Evolutionary conservation across 2,329 filamentous ascomycete genomes (phyloP).

Genomic region (Boeremia exigua): DNA sequence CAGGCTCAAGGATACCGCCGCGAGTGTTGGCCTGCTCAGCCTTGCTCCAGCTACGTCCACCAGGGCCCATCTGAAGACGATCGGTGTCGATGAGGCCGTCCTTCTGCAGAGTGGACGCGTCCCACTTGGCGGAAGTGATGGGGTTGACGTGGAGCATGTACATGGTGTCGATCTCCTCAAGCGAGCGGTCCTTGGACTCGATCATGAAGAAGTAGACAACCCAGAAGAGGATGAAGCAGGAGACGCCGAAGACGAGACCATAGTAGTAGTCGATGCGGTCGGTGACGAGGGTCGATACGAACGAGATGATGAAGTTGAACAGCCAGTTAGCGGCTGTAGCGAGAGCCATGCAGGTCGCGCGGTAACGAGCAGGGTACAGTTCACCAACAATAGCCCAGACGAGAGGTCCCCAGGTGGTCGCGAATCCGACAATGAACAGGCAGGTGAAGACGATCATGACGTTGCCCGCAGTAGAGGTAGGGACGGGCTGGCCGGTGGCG

Average conservation of each 20-base stretch:
- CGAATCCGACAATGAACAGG: slow-evolving; percentile 70
- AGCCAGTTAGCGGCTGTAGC: slow-evolving; percentile 54
- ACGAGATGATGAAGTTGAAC: slow-evolving; percentile 60
- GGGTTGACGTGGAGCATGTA: slow-evolving; percentile 71
- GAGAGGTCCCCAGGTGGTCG: slow-evolving; percentile 73
- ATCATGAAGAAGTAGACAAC: slow-evolving; percentile 81
- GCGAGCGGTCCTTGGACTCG: slow-evolving; percentile 73
- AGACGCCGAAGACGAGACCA: slow-evolving; percentile 77
- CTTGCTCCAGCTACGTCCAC: slow-evolving; percentile 43
- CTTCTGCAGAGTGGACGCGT: slow-evolving; percentile 33
- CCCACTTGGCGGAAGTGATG: slow-evolving; percentile 66
- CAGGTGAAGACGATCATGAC: slow-evolving; percentile 73
- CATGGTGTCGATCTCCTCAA: slow-evolving; percentile 79
- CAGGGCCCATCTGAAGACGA: slow-evolving; percentile 39
- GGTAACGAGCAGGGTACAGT: slow-evolving; percentile 67
- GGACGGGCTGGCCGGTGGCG: slow-evolving; percentile 32
- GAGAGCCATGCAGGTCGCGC: slow-evolving; percentile 53
- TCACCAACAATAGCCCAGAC: slow-evolving; percentile 74
- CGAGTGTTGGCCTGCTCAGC: slow-evolving; percentile 34
- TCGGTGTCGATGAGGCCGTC: slow-evolving; percentile 45
- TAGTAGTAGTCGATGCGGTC: slow-evolving; percentile 73
- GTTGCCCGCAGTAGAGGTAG: slow-evolving; percentile 57
- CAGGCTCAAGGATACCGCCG: slow-evolving; percentile 30
- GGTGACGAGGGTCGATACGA: slow-evolving; percentile 82
- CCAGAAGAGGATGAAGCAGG: slow-evolving; percentile 67